These are phyloP conservation scores for Fomitopsis pinicola DNA, from an alignment of 1,284 basidiomycete genomes.

Conservation along the genomic window DNA sequence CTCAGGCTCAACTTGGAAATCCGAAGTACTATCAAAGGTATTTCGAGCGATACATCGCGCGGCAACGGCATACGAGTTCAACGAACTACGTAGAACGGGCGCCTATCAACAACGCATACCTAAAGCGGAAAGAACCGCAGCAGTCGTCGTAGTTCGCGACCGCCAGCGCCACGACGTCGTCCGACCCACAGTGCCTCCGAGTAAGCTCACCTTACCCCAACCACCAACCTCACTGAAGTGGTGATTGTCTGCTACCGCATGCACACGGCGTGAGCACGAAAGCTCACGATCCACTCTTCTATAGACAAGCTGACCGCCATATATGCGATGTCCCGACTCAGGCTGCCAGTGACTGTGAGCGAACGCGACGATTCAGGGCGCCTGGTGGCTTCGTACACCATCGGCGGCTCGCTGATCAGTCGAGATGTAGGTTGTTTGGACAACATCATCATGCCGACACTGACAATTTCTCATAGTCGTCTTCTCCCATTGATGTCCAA, in stretches of 20 bases:
- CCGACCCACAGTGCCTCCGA: not conserved
- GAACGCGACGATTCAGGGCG: not conserved
- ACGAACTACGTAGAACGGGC: not conserved
- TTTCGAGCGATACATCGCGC: too few species aligned
- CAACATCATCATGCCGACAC: not conserved
- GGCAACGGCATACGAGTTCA: too few species aligned
- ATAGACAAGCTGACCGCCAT: not conserved
- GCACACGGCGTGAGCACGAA: not conserved
- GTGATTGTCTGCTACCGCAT: not conserved
- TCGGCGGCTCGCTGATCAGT: not conserved
- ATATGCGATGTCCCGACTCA: not conserved
- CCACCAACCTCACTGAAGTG: not conserved
- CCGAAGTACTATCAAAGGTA: too few species aligned
- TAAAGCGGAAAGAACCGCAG: not conserved
- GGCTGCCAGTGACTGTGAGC: not conserved
- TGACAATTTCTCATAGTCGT: not conserved
- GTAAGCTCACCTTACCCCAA: not conserved
- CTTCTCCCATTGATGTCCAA: not conserved
- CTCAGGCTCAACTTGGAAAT: too few species aligned
- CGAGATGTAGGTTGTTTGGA: not conserved
- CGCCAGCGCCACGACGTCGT: not conserved
- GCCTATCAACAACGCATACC: not conserved
- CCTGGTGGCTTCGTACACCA: not conserved
- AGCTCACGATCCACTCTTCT: not conserved
- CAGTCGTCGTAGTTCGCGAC: not conserved